Percentiles rank a stretch among this genome's conserved stretches.
Conservation (phyloP, 768 basidiomycete species). For the Suillus subaureus region DNA sequence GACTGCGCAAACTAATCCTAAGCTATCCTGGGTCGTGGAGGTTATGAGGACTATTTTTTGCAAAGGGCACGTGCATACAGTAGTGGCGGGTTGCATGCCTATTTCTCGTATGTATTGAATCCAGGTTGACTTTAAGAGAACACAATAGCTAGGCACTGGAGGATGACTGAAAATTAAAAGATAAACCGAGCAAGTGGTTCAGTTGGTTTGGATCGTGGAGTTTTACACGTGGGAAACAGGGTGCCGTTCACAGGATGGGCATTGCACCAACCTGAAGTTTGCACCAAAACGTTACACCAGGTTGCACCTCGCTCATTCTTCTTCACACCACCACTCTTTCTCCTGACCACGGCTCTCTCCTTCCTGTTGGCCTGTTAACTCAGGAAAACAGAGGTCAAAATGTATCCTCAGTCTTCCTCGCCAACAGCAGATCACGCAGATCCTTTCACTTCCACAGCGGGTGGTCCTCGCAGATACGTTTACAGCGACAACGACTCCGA, state of each 20-base stretch:
- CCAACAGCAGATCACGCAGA: conserved; percentile 65
- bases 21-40: background rate
- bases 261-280: background rate
- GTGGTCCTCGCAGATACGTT: conserved; percentile 42
- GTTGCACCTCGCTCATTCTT: background rate
- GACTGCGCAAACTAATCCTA: too few species aligned
- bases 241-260: conserved; percentile 17
- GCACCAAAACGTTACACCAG: conserved; percentile 7
- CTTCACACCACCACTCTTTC: conserved; percentile 14
- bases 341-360: conserved; percentile 20
- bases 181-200: conserved; percentile 6
- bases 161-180: background rate
- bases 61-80: background rate
- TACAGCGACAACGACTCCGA: conserved; percentile 82
- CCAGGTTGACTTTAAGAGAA: background rate
- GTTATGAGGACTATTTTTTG: background rate
- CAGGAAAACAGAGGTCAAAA: conserved; percentile 23
- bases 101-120: background rate
- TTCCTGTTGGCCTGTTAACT: conserved; percentile 16
- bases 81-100: background rate
- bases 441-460: conserved; percentile 56
- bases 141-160: too few species aligned
- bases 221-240: conserved; percentile 27
- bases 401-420: conserved; percentile 59
- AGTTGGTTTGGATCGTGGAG: conserved; percentile 19